Base-by-base conservation (phyloP, 2,329 filamentous ascomycete genomes). In the Bipolaris gigantea region DNA sequence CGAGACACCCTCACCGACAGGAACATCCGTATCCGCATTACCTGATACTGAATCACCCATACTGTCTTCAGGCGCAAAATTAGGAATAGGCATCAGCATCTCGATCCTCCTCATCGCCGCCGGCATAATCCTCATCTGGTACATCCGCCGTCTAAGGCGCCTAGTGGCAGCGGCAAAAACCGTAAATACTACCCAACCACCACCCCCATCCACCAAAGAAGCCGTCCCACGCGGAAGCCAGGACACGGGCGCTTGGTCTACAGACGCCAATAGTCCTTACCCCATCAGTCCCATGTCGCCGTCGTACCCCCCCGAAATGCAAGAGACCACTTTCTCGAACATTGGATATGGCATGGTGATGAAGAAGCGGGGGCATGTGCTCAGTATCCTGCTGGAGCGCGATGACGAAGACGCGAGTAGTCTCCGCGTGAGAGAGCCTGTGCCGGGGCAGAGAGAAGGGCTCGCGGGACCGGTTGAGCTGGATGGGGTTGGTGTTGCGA, bases 361-460 rank as follows among this genome's bases (percentile, higher is more conserved):
- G 48, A 61, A 59, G 50, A 61, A 62, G 42, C 51, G 64, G 5
- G 63, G 60, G 15, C 52, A 65, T 23, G 61, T 65, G 0, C 50
- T 69, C 2, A 61, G 56, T 32, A 57, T 69, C 5, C 60, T 69
- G 2, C 40, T 69, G 1, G 66, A 67, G 49, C 30, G 57, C 3
- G 61, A 66, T 6, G 63, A 66, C 15, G 66, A 67, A 35, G 62
- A 61, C n/a, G 35, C 21, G 11, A 47, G 9, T 16, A 47, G 33
- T 8, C 25, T 7, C 5, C 13, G 25, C 34, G 44, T 66, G 9
- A 41, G 49, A 16, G 60, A 68, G 49, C 66, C 66, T 19, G 65
- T 70, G 18, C 60, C 62, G 1, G 66, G 66, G n/a, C 64, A 70
- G 35, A 54, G 44, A 21, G 67, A 70, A 44, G 67, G 67, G 4